A percentile compares a stretch with the other conserved stretches of the same genome.
Evolutionary conservation across 495 filamentous ascomycete genomes (phyloP).

Genomic region (Opeltia flavorubescens): DNA sequence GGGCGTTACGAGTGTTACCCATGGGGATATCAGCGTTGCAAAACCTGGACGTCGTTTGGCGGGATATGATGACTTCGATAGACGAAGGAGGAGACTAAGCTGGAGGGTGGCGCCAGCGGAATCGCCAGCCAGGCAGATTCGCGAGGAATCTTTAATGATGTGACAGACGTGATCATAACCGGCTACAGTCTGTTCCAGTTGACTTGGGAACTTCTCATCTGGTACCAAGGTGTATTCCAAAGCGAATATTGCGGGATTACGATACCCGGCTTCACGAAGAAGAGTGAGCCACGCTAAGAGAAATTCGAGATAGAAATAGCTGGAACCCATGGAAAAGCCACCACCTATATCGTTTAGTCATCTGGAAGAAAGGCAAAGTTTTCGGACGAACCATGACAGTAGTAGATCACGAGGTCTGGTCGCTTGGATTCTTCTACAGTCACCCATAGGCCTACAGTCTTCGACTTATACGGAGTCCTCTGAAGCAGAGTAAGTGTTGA

Average conservation of each 20-base stretch:
- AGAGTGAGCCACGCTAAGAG: slow-evolving; percentile 48
- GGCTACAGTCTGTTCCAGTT: slow-evolving; percentile 46
- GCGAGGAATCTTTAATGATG: slow-evolving; percentile 33
- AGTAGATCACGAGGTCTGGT: slow-evolving; percentile 60
- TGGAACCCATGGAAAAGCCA: slow-evolving; percentile 63
- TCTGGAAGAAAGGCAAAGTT: background rate
- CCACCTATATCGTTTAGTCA: slow-evolving; percentile 32
- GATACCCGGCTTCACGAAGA: slow-evolving; percentile 42
- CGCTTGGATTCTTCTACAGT: slow-evolving; percentile 30
- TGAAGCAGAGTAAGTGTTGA: background rate
- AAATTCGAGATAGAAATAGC: slow-evolving; percentile 73
- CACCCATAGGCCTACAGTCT: slow-evolving; percentile 48
- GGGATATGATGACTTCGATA: slow-evolving; percentile 24
- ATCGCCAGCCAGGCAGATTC: slow-evolving; percentile 54
- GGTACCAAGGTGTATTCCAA: slow-evolving; percentile 72
- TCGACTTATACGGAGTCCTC: background rate
- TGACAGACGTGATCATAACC: slow-evolving; percentile 54
- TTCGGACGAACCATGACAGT: slow-evolving; percentile 44
- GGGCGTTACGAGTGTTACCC: slow-evolving; percentile 16
- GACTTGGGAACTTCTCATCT: slow-evolving; percentile 51
- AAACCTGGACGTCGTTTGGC: slow-evolving; percentile 33
- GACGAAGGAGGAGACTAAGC: slow-evolving; percentile 48
- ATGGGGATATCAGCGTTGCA: slow-evolving; percentile 39
- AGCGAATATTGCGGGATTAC: slow-evolving; percentile 63
- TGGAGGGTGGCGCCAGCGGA: slow-evolving; percentile 61